A percentile compares a stretch with the other conserved stretches of the same genome.
Conservation (phyloP, 441 rosid genomes). For the Erodium texanum region DNA sequence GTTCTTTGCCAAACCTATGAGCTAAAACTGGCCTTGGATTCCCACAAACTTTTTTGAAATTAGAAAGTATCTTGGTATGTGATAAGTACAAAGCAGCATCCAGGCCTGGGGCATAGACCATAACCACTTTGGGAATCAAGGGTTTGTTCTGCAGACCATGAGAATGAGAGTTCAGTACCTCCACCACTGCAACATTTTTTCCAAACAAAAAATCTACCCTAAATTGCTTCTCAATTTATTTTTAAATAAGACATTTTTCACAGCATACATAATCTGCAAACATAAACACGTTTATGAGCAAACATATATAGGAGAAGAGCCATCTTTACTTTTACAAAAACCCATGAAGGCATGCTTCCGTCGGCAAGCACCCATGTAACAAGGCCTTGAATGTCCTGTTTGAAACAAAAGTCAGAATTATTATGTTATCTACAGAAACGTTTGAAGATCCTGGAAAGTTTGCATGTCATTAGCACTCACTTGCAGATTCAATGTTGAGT, state of each 20-base stretch:
- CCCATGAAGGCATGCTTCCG: constrained; percentile 93
- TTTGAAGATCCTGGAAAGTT: background rate
- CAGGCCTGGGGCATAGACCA: constrained; percentile 89
- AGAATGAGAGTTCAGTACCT: constrained; percentile 13
- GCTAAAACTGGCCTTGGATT: constrained; percentile 74
- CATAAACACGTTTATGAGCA: background rate
- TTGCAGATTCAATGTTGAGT: constrained; percentile 54
- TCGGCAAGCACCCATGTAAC: constrained; percentile 94
- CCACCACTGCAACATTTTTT: constrained; percentile 5
- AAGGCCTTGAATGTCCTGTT: constrained; percentile 89
- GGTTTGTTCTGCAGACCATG: constrained; percentile 75
- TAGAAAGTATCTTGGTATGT: constrained; percentile 52
- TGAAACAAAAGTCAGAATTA: constrained; percentile 9
- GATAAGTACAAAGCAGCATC: constrained; percentile 83
- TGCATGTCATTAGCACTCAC: constrained; percentile 30
- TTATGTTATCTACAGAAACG: constrained; percentile 2
- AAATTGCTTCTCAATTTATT: background rate
- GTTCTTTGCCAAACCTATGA: constrained; percentile 53
- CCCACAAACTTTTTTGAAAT: constrained; percentile 62
- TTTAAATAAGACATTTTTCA: constrained; percentile 1
- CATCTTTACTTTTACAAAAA: constrained; percentile 62
- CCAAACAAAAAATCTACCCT: background rate
- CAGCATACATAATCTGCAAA: background rate
- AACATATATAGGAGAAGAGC: background rate
- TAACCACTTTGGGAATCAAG: constrained; percentile 76